A percentile compares a stretch with the other conserved stretches of the same genome.
Conservation (phyloP, 768 basidiomycete genomes). For the Asterophora lycoperdoides region DNA sequence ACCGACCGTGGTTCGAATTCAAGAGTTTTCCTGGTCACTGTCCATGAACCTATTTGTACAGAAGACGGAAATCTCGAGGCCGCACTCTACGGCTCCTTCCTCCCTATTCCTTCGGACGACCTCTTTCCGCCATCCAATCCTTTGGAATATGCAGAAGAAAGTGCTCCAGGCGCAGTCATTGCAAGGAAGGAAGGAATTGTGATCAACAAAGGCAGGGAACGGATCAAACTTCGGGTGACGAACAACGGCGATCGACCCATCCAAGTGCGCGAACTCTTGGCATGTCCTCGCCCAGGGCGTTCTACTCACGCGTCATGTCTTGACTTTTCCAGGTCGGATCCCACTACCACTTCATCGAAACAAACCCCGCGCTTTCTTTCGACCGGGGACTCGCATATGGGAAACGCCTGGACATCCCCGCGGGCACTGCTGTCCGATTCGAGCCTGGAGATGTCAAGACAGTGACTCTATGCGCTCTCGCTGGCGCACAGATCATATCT, state of each 20-base stretch:
- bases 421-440: conserved; percentile 94
- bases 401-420: conserved; percentile 85
- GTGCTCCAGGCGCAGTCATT: conserved; percentile 74
- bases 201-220: conserved; percentile 71
- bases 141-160: conserved; percentile 45
- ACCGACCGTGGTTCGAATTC: not conserved
- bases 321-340: conserved; percentile 67
- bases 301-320: no score
- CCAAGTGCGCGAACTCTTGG: conserved; percentile 50
- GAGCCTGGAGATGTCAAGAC: conserved; percentile 90
- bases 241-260: conserved; percentile 94
- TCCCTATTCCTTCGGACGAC: conserved; percentile 68
- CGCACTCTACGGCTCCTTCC: conserved; percentile 94
- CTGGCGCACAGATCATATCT: conserved; percentile 62
- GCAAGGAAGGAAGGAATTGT: conserved; percentile 59
- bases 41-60: conserved; percentile 91
- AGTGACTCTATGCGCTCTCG: conserved; percentile 76
- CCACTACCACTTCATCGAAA: conserved; percentile 93
- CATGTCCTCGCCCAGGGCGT: conserved; percentile 1
- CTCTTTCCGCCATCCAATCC: conserved; percentile 57
- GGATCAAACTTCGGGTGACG: conserved; percentile 69
- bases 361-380: conserved; percentile 75
- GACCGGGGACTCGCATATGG: conserved; percentile 80
- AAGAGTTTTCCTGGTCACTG: conserved; percentile 93
- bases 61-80: conserved; percentile 70